phyloP scores from a whole-genome alignment of 2,329 filamentous ascomycete genomes.

The Daldinia sp. region DNA sequence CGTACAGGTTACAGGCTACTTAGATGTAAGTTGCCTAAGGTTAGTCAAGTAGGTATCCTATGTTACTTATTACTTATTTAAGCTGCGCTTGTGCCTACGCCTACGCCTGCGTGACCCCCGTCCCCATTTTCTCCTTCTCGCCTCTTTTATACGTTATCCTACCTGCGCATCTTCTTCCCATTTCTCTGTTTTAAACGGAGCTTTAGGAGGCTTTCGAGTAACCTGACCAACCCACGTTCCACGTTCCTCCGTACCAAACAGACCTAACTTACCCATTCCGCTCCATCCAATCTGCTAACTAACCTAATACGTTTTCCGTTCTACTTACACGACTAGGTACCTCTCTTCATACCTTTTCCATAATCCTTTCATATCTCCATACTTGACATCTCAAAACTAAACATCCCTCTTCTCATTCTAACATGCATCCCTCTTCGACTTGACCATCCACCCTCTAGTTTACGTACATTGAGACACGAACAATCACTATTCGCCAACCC shows the following conservation, averaged over 20 bases:
- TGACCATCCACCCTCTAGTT: constrained; percentile 3
- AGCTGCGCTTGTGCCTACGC: neutral
- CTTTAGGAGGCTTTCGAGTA: neutral
- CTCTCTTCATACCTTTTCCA: constrained; percentile 1
- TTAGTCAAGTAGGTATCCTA: too few relatives aligned
- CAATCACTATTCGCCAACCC: neutral
- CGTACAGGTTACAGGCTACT: too few relatives aligned
- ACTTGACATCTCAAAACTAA: constrained; percentile 30
- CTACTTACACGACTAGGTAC: constrained; percentile 15
- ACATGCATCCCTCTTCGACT: constrained; percentile 9
- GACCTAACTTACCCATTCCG: constrained; percentile 22
- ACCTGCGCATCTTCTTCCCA: neutral
- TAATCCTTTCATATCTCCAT: constrained; percentile 14
- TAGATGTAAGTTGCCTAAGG: too few relatives aligned
- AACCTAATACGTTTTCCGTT: constrained; percentile 12
- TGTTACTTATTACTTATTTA: too few relatives aligned
- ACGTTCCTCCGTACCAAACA: constrained; percentile 22
- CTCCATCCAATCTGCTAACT: constrained; percentile 26
- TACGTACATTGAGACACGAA: neutral
- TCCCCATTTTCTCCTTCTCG: constrained; percentile 5
- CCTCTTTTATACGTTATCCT: neutral
- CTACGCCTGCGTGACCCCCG: constrained; percentile 5
- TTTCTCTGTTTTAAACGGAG: constrained; percentile 22
- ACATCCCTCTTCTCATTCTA: constrained; percentile 16
- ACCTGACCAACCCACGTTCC: constrained; percentile 17